These are phyloP conservation scores for Xylaria grammica DNA, from an alignment of 495 filamentous ascomycete species.

Conservation along the genomic window DNA sequence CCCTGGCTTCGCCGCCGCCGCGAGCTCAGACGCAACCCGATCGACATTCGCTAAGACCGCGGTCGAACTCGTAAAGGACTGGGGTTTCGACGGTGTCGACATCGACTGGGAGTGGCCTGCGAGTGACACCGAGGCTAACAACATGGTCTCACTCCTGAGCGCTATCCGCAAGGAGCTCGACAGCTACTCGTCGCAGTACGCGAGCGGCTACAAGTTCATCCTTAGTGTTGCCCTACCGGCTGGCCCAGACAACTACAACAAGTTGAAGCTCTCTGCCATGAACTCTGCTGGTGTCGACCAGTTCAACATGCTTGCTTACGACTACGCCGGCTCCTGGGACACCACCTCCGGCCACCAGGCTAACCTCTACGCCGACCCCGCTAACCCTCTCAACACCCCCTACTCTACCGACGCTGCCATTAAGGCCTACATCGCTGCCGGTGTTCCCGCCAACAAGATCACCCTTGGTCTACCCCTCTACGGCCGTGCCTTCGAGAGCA, in stretches of 20 bases:
- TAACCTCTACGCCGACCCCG: conserved; percentile 66
- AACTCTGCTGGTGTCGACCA: conserved; percentile 71
- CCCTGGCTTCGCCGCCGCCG: conserved; percentile 72
- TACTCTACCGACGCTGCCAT: conserved; percentile 73
- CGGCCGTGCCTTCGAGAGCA: conserved; percentile 76
- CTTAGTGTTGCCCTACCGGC: conserved; percentile 73
- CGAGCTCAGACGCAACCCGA: conserved; percentile 59
- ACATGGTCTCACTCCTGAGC: conserved; percentile 75
- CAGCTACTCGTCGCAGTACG: conserved; percentile 58
- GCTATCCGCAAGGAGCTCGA: conserved; percentile 70
- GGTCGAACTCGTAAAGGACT: conserved; percentile 67
- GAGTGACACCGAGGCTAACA: conserved; percentile 63
- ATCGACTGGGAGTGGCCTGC: conserved; percentile 63
- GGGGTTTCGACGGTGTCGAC: conserved; percentile 56
- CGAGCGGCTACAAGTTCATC: conserved; percentile 63
- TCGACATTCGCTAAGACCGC: conserved; percentile 69
- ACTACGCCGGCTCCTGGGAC: conserved; percentile 75
- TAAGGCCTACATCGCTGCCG: conserved; percentile 66
- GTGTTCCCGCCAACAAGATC: conserved; percentile 69
- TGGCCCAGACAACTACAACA: conserved; percentile 69
- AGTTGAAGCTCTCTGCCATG: conserved; percentile 70
- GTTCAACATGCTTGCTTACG: conserved; percentile 86
- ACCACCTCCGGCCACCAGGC: conserved; percentile 71
- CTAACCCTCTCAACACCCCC: conserved; percentile 61
- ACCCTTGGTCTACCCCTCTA: conserved; percentile 88